phyloP scores from a whole-genome alignment of 257 asterid genomes.

The Nyctanthes arbortristis region DNA sequence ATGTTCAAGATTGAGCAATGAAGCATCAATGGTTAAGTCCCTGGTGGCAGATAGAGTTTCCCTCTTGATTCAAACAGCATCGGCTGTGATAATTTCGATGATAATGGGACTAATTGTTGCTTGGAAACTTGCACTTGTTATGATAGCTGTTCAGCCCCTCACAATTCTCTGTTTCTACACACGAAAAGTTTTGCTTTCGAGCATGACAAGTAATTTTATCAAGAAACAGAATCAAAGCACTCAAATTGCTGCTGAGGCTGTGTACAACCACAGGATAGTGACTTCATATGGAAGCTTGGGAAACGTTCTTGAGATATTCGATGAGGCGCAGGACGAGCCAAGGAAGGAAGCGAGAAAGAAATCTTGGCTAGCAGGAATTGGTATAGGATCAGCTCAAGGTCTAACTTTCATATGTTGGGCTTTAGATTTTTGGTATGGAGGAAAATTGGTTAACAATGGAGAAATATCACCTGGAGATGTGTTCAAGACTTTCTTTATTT shows the following conservation, averaged over 20 bases:
- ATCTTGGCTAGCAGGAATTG: conserved; percentile 76
- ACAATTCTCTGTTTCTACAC: conserved; percentile 71
- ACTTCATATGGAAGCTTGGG: conserved; percentile 64
- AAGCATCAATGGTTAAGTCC: conserved; percentile 81
- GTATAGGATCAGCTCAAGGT: conserved; percentile 96
- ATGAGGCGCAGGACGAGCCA: conserved; percentile 77
- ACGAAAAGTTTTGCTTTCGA: conserved; percentile 61
- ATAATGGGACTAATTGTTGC: conserved; percentile 68
- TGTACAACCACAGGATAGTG: conserved; percentile 67
- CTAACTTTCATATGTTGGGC: conserved; percentile 86
- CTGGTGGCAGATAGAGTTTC: conserved; percentile 73
- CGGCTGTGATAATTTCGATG: conserved; percentile 69
- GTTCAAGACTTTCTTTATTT: conserved; percentile 68
- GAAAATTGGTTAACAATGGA: conserved; percentile 58
- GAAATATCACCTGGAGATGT: conserved; percentile 79
- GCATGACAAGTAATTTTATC: conserved; percentile 61
- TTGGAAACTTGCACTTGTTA: conserved; percentile 85
- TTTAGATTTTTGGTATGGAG: conserved; percentile 88
- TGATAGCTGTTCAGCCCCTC: conserved; percentile 87
- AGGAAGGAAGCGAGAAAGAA: conserved; percentile 75
- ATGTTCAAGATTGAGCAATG: conserved; percentile 63
- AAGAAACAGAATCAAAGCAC: conserved; percentile 76
- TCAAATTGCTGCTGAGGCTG: conserved; percentile 79
- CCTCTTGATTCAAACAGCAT: conserved; percentile 57
- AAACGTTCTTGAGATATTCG: conserved; percentile 66